Base-by-base conservation (phyloP, 1,139 yeast species). In the Hyphopichia fennica region DNA sequence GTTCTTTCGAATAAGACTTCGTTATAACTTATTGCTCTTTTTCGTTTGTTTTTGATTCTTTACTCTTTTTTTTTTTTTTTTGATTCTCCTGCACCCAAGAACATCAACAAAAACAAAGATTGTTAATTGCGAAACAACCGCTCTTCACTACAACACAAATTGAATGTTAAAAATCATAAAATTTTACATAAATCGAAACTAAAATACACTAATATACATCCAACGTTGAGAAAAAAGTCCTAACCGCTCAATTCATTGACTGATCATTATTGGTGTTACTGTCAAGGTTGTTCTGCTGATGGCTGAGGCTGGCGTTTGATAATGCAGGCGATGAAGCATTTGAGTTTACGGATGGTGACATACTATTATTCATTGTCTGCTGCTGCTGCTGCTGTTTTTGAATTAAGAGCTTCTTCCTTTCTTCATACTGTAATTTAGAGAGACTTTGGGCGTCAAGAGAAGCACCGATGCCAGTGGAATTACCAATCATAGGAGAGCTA, bases 301-400 rank as follows among this genome's bases (percentile, higher is more conserved):
- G 32, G 18, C 31, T 38, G 25, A 32, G 32, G 18, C 40, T 38
- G 10, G 40, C 20, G 18, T 38, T 32, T 16, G 40, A 38, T 23
- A 38, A 25, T 2, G 40, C 27, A 5, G 40, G 40, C 10, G 40
- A 38, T 10, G 35, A 32, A 14, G 35, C 30, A 11, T 31, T 29
- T 11, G 39, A 37, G 31, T 23, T 25, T 3, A 16, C 31, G 3
- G 34, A 17, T 2, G 36, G 32, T 8, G 36, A 14, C 30, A 31
- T 32, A 18, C 9, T 31, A 7, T 25, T 38, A 23, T 25, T 31
- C 18, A 31, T 22, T 17, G 27, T 27, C 18, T 34, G 36, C 29
- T 38, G 41, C 22, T 38, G 41, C 15, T 38, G 41, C 30, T 38
- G 41, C n/a, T 38, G 40, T 16, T 37, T 32, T 32, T 37, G 34